A percentile compares a stretch with the other conserved stretches of the same genome.
phyloP scores from a whole-genome alignment of 1,284 basidiomycete genomes.

The Boletus hoseneyae region DNA sequence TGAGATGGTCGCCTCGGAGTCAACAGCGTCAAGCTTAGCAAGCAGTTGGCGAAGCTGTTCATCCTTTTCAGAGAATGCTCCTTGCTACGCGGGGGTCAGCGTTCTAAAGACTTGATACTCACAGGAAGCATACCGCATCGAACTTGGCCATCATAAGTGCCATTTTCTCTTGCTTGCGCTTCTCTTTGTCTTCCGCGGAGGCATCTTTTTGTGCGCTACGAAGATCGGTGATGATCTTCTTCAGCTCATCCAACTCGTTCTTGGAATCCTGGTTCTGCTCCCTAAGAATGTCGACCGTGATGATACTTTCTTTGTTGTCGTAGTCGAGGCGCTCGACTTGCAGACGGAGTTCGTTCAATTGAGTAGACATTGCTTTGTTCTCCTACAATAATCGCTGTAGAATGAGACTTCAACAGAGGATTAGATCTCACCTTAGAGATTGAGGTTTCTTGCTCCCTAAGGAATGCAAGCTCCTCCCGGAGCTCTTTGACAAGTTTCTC shows the following conservation, averaged over 20 bases:
- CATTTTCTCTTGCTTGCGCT: conserved; percentile 99
- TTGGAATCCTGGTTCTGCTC: conserved; percentile 92
- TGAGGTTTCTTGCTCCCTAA: conserved; percentile 86
- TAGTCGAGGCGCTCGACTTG: conserved; percentile 92
- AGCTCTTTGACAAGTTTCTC: conserved; percentile 85
- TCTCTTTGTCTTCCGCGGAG: conserved; percentile 93
- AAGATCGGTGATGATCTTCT: conserved; percentile 75
- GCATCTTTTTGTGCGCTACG: conserved; percentile 83
- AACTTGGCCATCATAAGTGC: conserved; percentile 99
- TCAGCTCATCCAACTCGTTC: conserved; percentile 88
- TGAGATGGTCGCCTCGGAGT: conserved; percentile 54
- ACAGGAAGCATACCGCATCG: conserved; percentile 66
- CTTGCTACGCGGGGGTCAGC: conserved; percentile 51
- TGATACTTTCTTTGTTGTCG: conserved; percentile 92
- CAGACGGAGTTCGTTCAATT: conserved; percentile 89
- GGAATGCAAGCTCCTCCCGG: conserved; percentile 79
- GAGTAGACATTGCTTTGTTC: conserved; percentile 87
- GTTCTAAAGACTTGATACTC: not conserved
- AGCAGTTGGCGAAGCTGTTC: conserved; percentile 85
- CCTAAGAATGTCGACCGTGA: conserved; percentile 94
- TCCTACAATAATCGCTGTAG: conserved; percentile 50
- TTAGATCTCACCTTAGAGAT: conserved; percentile 60
- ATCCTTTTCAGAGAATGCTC: conserved; percentile 90
- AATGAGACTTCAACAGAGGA: conserved; percentile 3
- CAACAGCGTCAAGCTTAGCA: conserved; percentile 77